A percentile compares a stretch with the other conserved stretches of the same genome.
Evolutionary conservation across 805 yeast genomes (phyloP).

Genomic region (Helenozyma baotianmanensis): DNA sequence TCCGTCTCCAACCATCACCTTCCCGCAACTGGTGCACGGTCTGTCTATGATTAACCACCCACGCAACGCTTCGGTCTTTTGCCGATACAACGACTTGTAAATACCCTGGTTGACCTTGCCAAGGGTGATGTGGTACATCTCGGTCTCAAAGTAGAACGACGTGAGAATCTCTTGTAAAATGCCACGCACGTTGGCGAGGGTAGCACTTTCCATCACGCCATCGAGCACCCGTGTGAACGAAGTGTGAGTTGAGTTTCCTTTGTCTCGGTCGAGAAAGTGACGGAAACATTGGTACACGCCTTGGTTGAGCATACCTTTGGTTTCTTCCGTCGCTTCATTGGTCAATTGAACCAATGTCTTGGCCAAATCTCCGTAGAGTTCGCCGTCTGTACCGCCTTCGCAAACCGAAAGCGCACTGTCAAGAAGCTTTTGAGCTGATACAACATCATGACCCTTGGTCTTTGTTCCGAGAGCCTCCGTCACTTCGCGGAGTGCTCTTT

Average conservation of each 20-base stretch:
- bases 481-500: constrained; percentile 29
- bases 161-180: constrained; percentile 60
- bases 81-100: constrained; percentile 38
- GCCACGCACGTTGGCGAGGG: constrained; percentile 54
- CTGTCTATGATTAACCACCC: constrained; percentile 58
- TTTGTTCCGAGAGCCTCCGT: constrained; percentile 28
- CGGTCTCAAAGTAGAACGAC: constrained; percentile 61
- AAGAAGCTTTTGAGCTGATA: constrained; percentile 2
- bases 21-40: constrained; percentile 76
- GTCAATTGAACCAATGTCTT: constrained; percentile 21
- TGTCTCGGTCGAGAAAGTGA: constrained; percentile 24
- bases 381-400: constrained; percentile 19
- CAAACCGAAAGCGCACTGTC: constrained; percentile 9
- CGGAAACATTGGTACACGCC: constrained; percentile 32
- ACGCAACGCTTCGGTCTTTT: constrained; percentile 37
- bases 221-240: constrained; percentile 10
- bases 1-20: constrained; percentile 64
- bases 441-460: constrained; percentile 1
- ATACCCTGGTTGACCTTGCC: constrained; percentile 56
- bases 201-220: constrained; percentile 18
- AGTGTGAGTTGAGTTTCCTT: not conserved
- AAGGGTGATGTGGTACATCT: constrained; percentile 48
- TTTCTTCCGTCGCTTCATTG: not conserved
- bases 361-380: constrained; percentile 28
- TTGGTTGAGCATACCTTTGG: constrained; percentile 16